These are phyloP conservation scores for Fagus sylvatica DNA, from an alignment of 306 rosid species.

Conservation along the genomic window DNA sequence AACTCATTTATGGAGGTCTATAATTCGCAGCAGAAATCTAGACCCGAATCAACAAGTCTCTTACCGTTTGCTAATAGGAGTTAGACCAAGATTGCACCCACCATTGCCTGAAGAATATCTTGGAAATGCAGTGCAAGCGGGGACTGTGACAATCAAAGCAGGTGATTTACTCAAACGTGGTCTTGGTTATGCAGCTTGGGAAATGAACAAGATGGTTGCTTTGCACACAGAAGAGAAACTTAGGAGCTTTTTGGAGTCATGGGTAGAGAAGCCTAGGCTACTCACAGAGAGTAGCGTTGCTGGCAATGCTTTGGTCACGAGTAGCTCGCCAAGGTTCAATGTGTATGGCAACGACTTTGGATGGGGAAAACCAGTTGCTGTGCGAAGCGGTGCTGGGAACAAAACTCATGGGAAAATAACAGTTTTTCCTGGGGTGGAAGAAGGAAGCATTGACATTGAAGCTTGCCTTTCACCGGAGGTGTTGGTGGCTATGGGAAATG, in stretches of 20 bases:
- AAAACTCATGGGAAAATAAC: background rate
- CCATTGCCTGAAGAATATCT: background rate
- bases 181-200: constrained; percentile 1
- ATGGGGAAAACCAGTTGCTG: background rate
- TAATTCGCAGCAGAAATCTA: background rate
- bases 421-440: background rate
- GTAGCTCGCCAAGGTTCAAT: constrained; percentile 3
- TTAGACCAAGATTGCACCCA: background rate
- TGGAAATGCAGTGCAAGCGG: background rate
- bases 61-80: background rate
- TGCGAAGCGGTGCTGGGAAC: constrained; percentile 1
- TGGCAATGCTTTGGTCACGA: background rate
- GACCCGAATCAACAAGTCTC: background rate
- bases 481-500: background rate
- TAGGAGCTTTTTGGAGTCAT: background rate
- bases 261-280: background rate
- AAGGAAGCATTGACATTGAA: background rate
- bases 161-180: background rate
- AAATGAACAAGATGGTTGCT: background rate
- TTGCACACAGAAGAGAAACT: background rate
- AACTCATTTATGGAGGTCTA: background rate
- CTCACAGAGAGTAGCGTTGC: background rate
- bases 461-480: background rate
- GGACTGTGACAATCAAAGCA: background rate
- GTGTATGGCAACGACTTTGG: constrained; percentile 5